Percentiles rank a stretch among this genome's conserved stretches.
Conservation (phyloP, 2,329 filamentous ascomycete species). For the Metarhizium robertsii region DNA sequence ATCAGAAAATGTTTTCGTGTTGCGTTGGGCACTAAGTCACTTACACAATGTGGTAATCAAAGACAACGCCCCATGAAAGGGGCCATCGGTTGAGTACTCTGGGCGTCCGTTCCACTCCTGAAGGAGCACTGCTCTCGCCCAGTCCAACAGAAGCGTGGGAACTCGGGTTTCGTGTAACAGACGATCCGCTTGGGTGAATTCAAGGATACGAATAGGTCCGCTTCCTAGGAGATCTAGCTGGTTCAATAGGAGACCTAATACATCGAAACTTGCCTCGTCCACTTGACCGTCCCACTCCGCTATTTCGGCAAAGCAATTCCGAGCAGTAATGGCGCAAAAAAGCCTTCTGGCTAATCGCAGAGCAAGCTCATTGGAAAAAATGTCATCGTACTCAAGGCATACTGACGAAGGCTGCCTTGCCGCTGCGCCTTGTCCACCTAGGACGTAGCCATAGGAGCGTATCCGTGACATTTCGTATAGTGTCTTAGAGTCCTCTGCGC, state of each 20-base stretch:
- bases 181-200: conserved; percentile 42
- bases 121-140: conserved; percentile 65
- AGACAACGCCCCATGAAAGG: conserved; percentile 68
- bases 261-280: conserved; percentile 25
- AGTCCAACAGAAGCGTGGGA: conserved; percentile 54
- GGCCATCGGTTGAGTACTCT: conserved; percentile 57
- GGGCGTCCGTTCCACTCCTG: conserved; percentile 73
- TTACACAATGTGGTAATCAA: conserved; percentile 65
- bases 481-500: conserved; percentile 35
- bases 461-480: conserved; percentile 53
- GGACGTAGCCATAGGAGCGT: conserved; percentile 42
- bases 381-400: conserved; percentile 53
- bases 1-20: conserved; percentile 9
- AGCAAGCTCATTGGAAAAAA: conserved; percentile 51
- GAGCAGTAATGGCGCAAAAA: conserved; percentile 46
- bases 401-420: conserved; percentile 37
- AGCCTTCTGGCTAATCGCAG: conserved; percentile 49
- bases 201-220: conserved; percentile 33
- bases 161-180: conserved; percentile 47
- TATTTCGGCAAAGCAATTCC: conserved; percentile 40
- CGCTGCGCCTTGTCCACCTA: conserved; percentile 35
- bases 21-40: conserved; percentile 18
- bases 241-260: conserved; percentile 38
- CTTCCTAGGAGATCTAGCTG: conserved; percentile 44
- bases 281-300: conserved; percentile 24